These are phyloP conservation scores for Radiomyces spectabilis DNA, from an alignment of 192 early-diverging fungal genomes.

Conservation along the genomic window DNA sequence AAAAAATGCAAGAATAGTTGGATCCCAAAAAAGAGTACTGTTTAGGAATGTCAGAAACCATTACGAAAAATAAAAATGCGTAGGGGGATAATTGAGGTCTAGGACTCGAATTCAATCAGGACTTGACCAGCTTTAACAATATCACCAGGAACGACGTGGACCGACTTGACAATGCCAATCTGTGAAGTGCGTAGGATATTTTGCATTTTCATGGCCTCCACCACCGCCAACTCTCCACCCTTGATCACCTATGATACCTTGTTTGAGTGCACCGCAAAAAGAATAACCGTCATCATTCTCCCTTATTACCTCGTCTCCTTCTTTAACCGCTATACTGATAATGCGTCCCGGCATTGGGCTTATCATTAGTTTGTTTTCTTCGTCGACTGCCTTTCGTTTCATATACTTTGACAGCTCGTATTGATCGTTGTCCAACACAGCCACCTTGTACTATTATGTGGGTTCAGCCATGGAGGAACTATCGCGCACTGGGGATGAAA, in stretches of 20 bases:
- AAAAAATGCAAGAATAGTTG: too few species aligned
- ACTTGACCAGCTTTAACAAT: conserved; percentile 76
- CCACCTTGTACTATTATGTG: conserved; percentile 52
- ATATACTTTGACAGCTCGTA: conserved; percentile 60
- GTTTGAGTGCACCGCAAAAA: background rate
- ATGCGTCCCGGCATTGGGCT: conserved; percentile 93
- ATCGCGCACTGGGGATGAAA: background rate
- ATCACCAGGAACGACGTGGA: conserved; percentile 63
- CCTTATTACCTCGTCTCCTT: conserved; percentile 54
- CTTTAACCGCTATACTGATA: conserved; percentile 71
- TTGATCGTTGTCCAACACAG: conserved; percentile 55
- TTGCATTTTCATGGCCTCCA: conserved; percentile 99
- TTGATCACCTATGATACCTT: conserved; percentile 60
- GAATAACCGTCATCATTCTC: background rate
- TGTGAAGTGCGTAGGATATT: conserved; percentile 79
- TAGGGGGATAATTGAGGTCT: too few species aligned
- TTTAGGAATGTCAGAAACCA: too few species aligned
- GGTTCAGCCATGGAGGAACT: background rate
- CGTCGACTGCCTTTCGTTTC: conserved; percentile 67
- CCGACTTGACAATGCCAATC: conserved; percentile 69
- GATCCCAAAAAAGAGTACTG: too few species aligned
- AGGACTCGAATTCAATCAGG: conserved; percentile 67
- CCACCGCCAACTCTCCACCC: conserved; percentile 76
- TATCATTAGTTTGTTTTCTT: conserved; percentile 64
- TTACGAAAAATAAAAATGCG: too few species aligned